Percentiles rank a stretch among this genome's conserved stretches.
Conservation (phyloP, 371 early-diverging fungal species). For the Mortierella sp. region DNA sequence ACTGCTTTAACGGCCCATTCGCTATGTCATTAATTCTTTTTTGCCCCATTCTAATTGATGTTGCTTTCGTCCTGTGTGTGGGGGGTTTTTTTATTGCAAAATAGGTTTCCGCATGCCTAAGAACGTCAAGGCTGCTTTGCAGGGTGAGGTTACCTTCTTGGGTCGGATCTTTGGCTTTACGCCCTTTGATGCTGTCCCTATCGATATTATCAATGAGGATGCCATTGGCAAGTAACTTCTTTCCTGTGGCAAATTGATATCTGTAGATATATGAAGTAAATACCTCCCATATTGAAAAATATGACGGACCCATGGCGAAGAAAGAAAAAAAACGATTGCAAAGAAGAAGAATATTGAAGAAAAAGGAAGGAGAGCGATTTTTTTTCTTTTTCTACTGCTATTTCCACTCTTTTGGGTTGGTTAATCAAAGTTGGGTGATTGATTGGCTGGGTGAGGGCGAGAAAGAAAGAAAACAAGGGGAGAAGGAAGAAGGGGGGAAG, state of each 20-base stretch:
- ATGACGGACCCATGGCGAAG: no score
- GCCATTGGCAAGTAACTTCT: constrained; percentile 32
- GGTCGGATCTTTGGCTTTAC: constrained; percentile 49
- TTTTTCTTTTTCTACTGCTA: neutral
- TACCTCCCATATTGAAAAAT: no score
- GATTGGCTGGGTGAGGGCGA: neutral
- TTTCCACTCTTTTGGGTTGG: constrained; percentile 6
- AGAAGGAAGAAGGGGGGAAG: neutral
- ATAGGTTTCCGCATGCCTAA: constrained; percentile 53
- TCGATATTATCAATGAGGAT: constrained; percentile 45
- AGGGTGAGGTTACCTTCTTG: constrained; percentile 44
- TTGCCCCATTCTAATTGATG: neutral
- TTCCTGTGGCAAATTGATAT: neutral
- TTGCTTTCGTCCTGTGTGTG: neutral
- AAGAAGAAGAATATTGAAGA: neutral
- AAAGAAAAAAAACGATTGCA: neutral
- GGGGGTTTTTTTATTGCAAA: neutral
- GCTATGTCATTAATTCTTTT: neutral
- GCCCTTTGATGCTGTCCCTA: constrained; percentile 43
- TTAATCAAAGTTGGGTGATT: neutral
- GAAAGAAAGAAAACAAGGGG: neutral
- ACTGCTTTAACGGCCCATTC: neutral
- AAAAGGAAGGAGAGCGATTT: neutral
- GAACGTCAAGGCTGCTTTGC: constrained; percentile 40
- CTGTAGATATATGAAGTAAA: neutral